Evolutionary conservation across 495 filamentous ascomycete species (phyloP).

Genomic region (Trichoderma reesei): DNA sequence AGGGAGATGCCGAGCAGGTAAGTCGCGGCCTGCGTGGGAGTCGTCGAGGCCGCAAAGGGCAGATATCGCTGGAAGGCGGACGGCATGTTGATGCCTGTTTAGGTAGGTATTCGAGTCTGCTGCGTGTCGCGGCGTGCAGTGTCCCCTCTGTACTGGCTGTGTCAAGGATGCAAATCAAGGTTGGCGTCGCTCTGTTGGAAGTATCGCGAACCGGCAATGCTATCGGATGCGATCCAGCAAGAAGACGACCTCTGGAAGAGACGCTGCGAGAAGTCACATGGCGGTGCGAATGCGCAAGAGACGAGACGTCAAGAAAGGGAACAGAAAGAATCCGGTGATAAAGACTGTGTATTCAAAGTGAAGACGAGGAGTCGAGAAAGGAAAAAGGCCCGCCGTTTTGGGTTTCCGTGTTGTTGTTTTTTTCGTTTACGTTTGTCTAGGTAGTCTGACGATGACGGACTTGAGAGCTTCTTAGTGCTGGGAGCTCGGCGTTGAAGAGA

Average conservation of each 20-base stretch:
- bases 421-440: background rate
- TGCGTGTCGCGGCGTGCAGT: background rate
- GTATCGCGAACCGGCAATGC: background rate
- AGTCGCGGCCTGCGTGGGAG: conserved; percentile 61
- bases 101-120: background rate
- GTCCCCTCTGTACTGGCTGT: background rate
- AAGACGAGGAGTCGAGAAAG: background rate
- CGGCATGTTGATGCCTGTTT: background rate
- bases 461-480: no score
- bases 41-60: conserved; percentile 50
- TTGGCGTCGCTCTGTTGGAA: no score
- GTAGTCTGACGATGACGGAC: no score
- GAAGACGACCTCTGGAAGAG: background rate
- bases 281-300: background rate
- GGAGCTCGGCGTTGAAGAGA: no score
- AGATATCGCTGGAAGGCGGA: conserved; percentile 31
- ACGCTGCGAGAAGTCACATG: background rate
- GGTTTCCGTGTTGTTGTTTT: background rate
- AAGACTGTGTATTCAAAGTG: background rate
- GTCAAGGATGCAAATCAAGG: no score
- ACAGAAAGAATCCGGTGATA: background rate
- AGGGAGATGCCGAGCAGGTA: conserved; percentile 86
- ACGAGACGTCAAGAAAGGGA: background rate
- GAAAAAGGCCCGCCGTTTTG: background rate
- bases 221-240: background rate